A percentile compares a stretch with the other conserved stretches of the same genome.
Evolutionary conservation across 495 filamentous ascomycete species (phyloP).

Genomic region (Neurospora sp.): DNA sequence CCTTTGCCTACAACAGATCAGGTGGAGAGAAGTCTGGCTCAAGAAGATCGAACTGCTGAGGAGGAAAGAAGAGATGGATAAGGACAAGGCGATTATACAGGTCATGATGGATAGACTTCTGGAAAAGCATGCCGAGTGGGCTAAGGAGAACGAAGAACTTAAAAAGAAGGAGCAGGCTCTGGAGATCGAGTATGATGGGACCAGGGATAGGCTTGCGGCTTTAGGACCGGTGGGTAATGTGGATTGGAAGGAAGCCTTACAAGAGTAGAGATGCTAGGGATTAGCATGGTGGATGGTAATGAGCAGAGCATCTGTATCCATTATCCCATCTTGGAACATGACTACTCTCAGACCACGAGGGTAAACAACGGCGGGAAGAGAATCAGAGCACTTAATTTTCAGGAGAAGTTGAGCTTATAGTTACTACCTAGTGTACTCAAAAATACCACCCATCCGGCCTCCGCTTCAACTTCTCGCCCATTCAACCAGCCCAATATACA

Average conservation of each 20-base stretch:
- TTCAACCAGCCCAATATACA: too few relatives aligned
- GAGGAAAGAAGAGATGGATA: background rate
- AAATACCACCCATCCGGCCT: too few relatives aligned
- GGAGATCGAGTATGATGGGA: background rate
- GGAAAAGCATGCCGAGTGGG: background rate
- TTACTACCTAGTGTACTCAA: background rate
- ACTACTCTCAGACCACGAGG: background rate
- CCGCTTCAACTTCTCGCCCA: too few relatives aligned
- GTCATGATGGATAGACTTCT: background rate
- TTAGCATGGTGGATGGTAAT: background rate
- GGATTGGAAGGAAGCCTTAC: background rate
- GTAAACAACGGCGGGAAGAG: background rate
- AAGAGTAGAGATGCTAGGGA: background rate
- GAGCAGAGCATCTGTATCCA: background rate
- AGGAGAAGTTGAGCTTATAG: background rate
- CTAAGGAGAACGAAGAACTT: background rate
- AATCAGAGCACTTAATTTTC: background rate
- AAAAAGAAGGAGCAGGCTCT: background rate
- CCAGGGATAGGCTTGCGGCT: background rate
- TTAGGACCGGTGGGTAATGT: background rate
- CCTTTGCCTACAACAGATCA: too few relatives aligned
- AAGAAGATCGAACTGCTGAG: background rate
- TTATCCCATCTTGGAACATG: background rate
- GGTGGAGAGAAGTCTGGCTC: too few relatives aligned
- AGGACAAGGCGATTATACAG: background rate